These are phyloP conservation scores for Xylaria sp. DNA, from an alignment of 2,329 filamentous ascomycete genomes.

Conservation along the genomic window DNA sequence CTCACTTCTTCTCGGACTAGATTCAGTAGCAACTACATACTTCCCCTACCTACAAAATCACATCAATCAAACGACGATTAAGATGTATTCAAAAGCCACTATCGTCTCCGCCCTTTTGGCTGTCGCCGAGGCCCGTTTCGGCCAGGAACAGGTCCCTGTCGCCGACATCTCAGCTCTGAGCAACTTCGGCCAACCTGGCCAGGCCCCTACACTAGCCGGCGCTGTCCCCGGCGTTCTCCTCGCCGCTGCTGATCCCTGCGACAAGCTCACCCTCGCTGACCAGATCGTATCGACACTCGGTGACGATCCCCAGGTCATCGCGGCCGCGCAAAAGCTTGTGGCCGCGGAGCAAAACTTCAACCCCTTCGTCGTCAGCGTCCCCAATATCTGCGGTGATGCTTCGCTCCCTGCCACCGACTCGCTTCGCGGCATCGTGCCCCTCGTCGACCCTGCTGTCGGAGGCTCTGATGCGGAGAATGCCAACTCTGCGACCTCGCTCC, in stretches of 20 bases:
- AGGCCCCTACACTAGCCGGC: slow-evolving; percentile 72
- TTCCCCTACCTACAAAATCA: slow-evolving; percentile 24
- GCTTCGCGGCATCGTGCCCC: slow-evolving; percentile 73
- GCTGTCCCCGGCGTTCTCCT: slow-evolving; percentile 70
- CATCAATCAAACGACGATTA: slow-evolving; percentile 39
- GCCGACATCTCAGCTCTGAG: slow-evolving; percentile 63
- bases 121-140: slow-evolving; percentile 66
- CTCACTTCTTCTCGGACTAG: slow-evolving; percentile 34
- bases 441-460: slow-evolving; percentile 72
- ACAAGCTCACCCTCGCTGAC: slow-evolving; percentile 73
- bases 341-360: slow-evolving; percentile 80
- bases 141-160: slow-evolving; percentile 71
- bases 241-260: slow-evolving; percentile 73
- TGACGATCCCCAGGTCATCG: slow-evolving; percentile 67
- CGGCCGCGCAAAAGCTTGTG: slow-evolving; percentile 71
- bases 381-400: slow-evolving; percentile 72
- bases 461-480: slow-evolving; percentile 69
- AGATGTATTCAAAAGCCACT: slow-evolving; percentile 58
- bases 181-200: slow-evolving; percentile 66
- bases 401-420: slow-evolving; percentile 68
- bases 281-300: slow-evolving; percentile 71
- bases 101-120: slow-evolving; percentile 57
- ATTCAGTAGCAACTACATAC: slow-evolving; percentile 38
- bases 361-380: slow-evolving; percentile 69
- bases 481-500: slow-evolving; percentile 64